Evolutionary conservation across 1,284 basidiomycete genomes (phyloP).

Genomic region (Microbotryum scabiosae): DNA sequence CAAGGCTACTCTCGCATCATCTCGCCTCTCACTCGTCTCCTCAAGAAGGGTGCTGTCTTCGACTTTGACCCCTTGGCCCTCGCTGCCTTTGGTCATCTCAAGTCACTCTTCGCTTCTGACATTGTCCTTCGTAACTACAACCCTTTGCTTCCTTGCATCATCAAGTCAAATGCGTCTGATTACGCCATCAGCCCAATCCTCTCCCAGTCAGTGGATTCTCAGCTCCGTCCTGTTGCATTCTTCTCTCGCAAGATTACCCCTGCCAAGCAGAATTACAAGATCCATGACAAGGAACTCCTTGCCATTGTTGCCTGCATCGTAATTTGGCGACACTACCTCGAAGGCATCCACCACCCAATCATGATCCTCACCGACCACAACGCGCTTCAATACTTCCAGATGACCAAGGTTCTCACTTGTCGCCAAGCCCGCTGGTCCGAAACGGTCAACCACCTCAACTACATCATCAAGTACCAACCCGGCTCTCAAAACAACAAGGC

Average conservation of each 20-base stretch:
- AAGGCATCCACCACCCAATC: constrained; percentile 19
- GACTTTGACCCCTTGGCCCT: constrained; percentile 42
- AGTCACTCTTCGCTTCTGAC: constrained; percentile 32
- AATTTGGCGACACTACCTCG: constrained; percentile 42
- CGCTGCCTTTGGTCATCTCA: constrained; percentile 1
- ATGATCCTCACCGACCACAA: constrained; percentile 44
- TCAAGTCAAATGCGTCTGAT: constrained; percentile 36
- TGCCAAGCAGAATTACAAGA: constrained; percentile 46
- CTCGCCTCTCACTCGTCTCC: constrained; percentile 35
- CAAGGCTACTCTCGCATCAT: constrained; percentile 39
- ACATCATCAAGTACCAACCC: constrained; percentile 42
- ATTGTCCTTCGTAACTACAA: constrained; percentile 42
- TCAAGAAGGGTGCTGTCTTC: constrained; percentile 33
- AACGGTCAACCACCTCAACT: constrained; percentile 41
- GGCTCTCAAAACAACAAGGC: constrained; percentile 39
- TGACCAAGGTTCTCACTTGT: constrained; percentile 40
- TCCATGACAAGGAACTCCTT: constrained; percentile 47
- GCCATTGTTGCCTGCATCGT: constrained; percentile 25
- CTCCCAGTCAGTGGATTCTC: constrained; percentile 11
- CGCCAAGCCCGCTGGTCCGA: constrained; percentile 45
- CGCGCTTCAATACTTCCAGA: constrained; percentile 45
- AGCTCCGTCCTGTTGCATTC: constrained; percentile 28
- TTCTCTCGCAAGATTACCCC: constrained; percentile 29
- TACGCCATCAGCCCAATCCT: constrained; percentile 29
- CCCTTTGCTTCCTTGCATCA: constrained; percentile 34